Percentiles rank a stretch among this genome's conserved stretches.
Conservation (phyloP, 345 rosid species). For the Moricandia arvensis region DNA sequence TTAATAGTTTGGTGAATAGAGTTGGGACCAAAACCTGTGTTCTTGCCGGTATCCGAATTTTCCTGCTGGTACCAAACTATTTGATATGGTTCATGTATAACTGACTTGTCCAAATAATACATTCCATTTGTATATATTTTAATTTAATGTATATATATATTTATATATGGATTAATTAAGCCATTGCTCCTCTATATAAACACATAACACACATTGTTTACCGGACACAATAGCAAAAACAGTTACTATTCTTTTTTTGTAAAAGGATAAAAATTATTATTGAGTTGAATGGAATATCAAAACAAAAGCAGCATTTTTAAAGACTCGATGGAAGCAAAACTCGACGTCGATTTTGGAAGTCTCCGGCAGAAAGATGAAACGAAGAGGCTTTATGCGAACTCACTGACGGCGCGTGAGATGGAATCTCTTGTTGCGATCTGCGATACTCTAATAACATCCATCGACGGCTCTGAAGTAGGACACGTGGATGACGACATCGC, state of each 20-base stretch:
- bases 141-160: background rate
- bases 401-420: slow-evolving; percentile 57
- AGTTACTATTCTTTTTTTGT: too few species aligned
- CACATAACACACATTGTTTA: slow-evolving; percentile 5
- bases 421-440: slow-evolving; percentile 68
- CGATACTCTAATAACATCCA: slow-evolving; percentile 65
- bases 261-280: background rate
- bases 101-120: slow-evolving; percentile 2
- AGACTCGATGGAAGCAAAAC: slow-evolving; percentile 2
- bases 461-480: slow-evolving; percentile 18
- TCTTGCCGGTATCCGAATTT: slow-evolving; percentile 26
- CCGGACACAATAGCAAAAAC: background rate
- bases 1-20: background rate
- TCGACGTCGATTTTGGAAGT: slow-evolving; percentile 3
- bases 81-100: slow-evolving; percentile 22
- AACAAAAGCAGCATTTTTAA: slow-evolving; percentile 1
- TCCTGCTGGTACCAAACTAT: slow-evolving; percentile 20
- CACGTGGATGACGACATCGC: slow-evolving; percentile 31
- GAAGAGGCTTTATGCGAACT: slow-evolving; percentile 41
- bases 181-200: slow-evolving; percentile 16
- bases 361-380: slow-evolving; percentile 16
- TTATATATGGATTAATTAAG: background rate
- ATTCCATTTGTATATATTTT: slow-evolving; percentile 1
- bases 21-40: slow-evolving; percentile 3
- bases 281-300: slow-evolving; percentile 1